A percentile compares a stretch with the other conserved stretches of the same genome.
Evolutionary conservation across 75 land plant genomes (phyloP).

Genomic region (Sequoiadendron giganteum): DNA sequence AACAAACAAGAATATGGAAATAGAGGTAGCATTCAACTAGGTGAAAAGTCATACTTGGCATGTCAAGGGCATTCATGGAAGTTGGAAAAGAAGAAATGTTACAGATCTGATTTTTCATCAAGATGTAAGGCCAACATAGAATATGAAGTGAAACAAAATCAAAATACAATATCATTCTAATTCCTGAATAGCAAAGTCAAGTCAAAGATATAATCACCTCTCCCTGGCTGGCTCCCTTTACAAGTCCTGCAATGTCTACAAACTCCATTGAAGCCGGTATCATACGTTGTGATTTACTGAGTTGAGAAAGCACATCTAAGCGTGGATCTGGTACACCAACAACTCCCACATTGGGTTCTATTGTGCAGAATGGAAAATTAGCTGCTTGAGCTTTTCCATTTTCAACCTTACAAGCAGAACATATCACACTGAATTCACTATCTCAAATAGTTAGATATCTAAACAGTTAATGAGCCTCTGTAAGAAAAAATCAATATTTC

Average conservation of each 20-base stretch:
- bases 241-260: slow-evolving; percentile 99
- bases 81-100: background rate
- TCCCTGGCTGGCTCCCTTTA: slow-evolving; percentile 99
- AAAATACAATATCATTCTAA: background rate
- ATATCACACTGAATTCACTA: slow-evolving; percentile 5
- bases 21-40: background rate
- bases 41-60: background rate
- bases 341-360: slow-evolving; percentile 97
- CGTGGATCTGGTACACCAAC: slow-evolving; percentile 95
- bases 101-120: background rate
- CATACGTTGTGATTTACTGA: slow-evolving; percentile 76
- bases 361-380: slow-evolving; percentile 97
- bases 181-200: background rate
- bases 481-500: background rate
- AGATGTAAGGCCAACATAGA: background rate
- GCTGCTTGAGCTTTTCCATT: slow-evolving; percentile 99
- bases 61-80: background rate
- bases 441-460: background rate
- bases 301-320: slow-evolving; percentile 64
- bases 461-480: background rate
- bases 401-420: slow-evolving; percentile 61
- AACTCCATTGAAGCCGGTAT: slow-evolving; percentile 93
- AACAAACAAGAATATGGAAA: background rate
- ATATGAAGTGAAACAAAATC: slow-evolving; percentile 6
- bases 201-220: slow-evolving; percentile 50